Evolutionary conservation across 345 rosid species (phyloP), one percentile per base, ranked within the genome.

Genomic region (Xanthoceras sorbifolium): DNA sequence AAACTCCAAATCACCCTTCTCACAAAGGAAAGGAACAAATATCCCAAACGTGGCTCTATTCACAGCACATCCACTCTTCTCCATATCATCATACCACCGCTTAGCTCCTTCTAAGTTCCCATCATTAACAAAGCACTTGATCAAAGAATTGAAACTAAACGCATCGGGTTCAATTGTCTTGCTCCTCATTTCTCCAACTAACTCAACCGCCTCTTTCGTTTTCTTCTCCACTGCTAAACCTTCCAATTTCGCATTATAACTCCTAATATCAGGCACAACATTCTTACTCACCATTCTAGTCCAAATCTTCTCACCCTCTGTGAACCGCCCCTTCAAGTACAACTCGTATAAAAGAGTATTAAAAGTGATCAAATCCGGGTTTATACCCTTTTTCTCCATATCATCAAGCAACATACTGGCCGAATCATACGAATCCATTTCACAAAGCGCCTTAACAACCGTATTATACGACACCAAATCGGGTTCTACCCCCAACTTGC

Each of bases 241-340:
- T 4, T 80, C 20, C 78, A 94, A 70, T 80, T 73, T 83, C 20
- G 90, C 77, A 79, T 89, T 90, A 79, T 90, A 90, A 78, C 91
- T 92, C 72, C 88, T 80, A 59, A 80, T 26, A 79, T 87, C 86
- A 69, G 86, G 89, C 28, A 9, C 77, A 52, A 90, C 79, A 65
- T 80, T 70, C 79, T 78, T 87, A 71, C 81, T 82, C 77, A 73
- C 29, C 93, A 91, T 91, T 74, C 71, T 72, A 60, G 42, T 59
- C 97, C 93, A 91, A 12, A 89, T 82, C 79, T 75, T 76, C 80
- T 90, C 93, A n/a, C 92, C 97, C 9, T 79, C 89, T 15, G 15
- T 84, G n/a, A 87, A 76, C 73, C 70, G 74, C 7, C 86, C 88
- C 38, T 84, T 85, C 76, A 34, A 64, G 73, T 87, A 86, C n/a